Evolutionary conservation across 2,329 filamentous ascomycete genomes (phyloP).

Genomic region (Exophiala aquamarina): DNA sequence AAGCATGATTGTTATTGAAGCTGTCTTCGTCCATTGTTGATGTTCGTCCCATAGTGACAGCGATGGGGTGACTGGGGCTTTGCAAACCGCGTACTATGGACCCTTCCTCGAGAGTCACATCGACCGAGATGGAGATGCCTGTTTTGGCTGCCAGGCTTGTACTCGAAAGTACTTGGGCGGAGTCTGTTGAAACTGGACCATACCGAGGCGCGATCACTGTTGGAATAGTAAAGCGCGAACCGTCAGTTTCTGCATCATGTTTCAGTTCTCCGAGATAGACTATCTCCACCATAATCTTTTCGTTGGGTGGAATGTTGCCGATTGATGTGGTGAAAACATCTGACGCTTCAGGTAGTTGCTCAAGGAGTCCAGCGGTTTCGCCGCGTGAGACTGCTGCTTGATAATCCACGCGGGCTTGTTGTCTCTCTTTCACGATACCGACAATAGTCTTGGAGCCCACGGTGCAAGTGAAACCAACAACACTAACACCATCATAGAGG

Average conservation of each 20-base stretch:
- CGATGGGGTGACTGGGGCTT: slow-evolving; percentile 68
- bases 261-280: slow-evolving; percentile 70
- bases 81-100: slow-evolving; percentile 62
- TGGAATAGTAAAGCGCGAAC: slow-evolving; percentile 68
- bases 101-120: slow-evolving; percentile 58
- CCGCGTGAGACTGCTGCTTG: slow-evolving; percentile 58
- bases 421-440: slow-evolving; percentile 67
- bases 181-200: slow-evolving; percentile 37
- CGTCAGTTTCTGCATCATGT: slow-evolving; percentile 68
- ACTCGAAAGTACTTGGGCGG: not conserved
- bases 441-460: slow-evolving; percentile 56
- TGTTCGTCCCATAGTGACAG: slow-evolving; percentile 62
- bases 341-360: slow-evolving; percentile 58
- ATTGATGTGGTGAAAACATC: slow-evolving; percentile 70
- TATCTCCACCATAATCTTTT: slow-evolving; percentile 60
- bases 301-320: slow-evolving; percentile 64
- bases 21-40: slow-evolving; percentile 44
- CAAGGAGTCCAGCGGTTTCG: slow-evolving; percentile 64
- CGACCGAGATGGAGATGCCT: slow-evolving; percentile 57
- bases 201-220: slow-evolving; percentile 68
- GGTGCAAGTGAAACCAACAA: slow-evolving; percentile 66
- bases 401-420: slow-evolving; percentile 61
- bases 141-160: slow-evolving; percentile 25
- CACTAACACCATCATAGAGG: slow-evolving; percentile 69
- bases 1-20: slow-evolving; percentile 60